Conservation (phyloP, 139 green algal genomes). For the Asterochloris sp. region DNA sequence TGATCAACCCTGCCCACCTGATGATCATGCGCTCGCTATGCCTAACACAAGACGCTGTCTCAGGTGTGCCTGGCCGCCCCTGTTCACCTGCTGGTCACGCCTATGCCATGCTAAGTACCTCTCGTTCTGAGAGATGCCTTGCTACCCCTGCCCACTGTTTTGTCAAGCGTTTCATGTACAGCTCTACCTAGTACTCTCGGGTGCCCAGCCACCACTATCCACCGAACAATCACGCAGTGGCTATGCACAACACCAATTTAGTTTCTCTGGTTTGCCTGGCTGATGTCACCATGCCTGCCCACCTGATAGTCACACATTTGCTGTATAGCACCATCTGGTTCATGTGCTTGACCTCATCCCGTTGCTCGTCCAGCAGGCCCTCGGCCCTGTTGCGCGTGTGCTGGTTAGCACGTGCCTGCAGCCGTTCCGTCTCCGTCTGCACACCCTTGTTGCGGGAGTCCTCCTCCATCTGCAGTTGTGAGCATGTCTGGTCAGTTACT, state of each 20-base stretch:
- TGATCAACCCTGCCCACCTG: too few relatives aligned
- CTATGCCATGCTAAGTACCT: too few relatives aligned
- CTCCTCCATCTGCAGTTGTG: constrained; percentile 50
- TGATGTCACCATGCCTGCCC: too few relatives aligned
- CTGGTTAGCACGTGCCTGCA: constrained; percentile 38
- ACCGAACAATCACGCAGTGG: not conserved
- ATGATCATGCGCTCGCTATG: too few relatives aligned
- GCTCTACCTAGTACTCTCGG: not conserved
- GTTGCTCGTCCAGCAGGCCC: constrained; percentile 69
- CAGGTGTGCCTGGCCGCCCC: too few relatives aligned
- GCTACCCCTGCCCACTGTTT: too few relatives aligned
- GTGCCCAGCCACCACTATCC: too few relatives aligned
- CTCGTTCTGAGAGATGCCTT: too few relatives aligned
- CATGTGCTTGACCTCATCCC: constrained; percentile 85
- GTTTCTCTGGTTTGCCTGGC: too few relatives aligned
- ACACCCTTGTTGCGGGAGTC: constrained; percentile 53
- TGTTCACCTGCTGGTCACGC: too few relatives aligned
- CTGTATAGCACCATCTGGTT: constrained; percentile 90
- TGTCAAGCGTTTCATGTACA: too few relatives aligned
- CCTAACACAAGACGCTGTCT: too few relatives aligned
- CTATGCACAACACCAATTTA: not conserved
- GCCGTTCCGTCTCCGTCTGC: constrained; percentile 59
- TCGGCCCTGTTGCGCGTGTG: constrained; percentile 45
- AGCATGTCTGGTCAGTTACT: not conserved
- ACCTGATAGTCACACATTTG: constrained; percentile 80